Percentiles rank a stretch among this genome's conserved stretches.
Evolutionary conservation across 208 protist genomes (phyloP).

Genomic region (Trypanosoma rangeli): DNA sequence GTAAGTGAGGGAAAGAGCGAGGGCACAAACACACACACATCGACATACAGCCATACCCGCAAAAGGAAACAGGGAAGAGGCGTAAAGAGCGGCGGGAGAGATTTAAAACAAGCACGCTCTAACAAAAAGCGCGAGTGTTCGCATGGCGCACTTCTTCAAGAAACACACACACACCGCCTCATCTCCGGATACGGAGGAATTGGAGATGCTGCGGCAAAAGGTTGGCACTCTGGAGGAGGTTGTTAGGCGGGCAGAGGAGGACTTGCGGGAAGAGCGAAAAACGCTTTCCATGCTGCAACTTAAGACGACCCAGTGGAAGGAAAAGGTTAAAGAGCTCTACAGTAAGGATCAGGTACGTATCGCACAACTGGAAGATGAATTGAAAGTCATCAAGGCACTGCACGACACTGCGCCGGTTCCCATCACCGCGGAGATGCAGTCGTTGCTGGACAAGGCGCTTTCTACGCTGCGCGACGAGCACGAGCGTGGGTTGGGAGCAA

Average conservation of each 20-base stretch:
- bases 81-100: not conserved
- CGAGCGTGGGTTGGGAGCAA: not conserved
- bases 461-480: not conserved
- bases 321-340: constrained; percentile 42
- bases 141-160: constrained; percentile 62
- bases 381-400: constrained; percentile 19
- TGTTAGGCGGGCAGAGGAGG: constrained; percentile 37
- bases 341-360: constrained; percentile 29
- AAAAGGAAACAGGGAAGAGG: not conserved
- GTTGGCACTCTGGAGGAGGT: constrained; percentile 58
- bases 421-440: constrained; percentile 12
- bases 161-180: constrained; percentile 20
- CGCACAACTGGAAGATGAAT: constrained; percentile 31
- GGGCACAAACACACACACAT: not conserved
- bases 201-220: constrained; percentile 60
- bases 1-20: not conserved
- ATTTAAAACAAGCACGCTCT: too few species aligned
- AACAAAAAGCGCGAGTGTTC: not conserved
- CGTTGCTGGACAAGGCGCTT: constrained; percentile 13
- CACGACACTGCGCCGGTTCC: not conserved
- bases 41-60: not conserved
- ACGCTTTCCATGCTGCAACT: constrained; percentile 12
- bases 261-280: constrained; percentile 39
- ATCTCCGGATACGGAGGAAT: constrained; percentile 41
- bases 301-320: constrained; percentile 40